phyloP scores from a whole-genome alignment of 148 eudicot species.

The Pouteria glomerata region DNA sequence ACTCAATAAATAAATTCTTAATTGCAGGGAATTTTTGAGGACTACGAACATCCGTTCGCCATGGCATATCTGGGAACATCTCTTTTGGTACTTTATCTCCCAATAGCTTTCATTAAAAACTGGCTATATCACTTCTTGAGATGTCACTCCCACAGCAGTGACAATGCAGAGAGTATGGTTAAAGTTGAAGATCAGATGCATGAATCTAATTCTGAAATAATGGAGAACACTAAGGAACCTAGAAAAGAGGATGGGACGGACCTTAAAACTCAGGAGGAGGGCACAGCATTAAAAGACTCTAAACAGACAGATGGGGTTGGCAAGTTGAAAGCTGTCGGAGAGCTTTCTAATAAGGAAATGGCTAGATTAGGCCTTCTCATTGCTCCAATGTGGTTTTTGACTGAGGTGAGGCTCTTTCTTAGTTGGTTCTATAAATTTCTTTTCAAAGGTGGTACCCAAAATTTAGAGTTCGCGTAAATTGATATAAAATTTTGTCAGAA shows the following conservation, averaged over 20 bases:
- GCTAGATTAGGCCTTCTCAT: constrained; percentile 62
- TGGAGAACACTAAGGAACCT: constrained; percentile 31
- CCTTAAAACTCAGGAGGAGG: constrained; percentile 54
- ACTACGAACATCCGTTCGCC: constrained; percentile 96
- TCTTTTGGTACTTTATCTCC: constrained; percentile 91
- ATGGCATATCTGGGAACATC: constrained; percentile 98
- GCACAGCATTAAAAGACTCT: constrained; percentile 23
- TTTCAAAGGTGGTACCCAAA: too few species aligned
- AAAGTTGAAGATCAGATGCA: too few species aligned
- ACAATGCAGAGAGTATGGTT: too few species aligned
- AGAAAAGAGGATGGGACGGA: constrained; percentile 56
- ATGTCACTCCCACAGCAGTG: too few species aligned
- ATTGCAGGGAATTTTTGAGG: constrained; percentile 82
- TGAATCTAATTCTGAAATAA: constrained; percentile 36
- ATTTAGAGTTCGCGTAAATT: too few species aligned
- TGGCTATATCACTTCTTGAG: constrained; percentile 49
- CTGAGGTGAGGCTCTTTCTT: constrained; percentile 49
- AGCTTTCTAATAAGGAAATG: constrained; percentile 62
- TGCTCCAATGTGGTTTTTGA: constrained; percentile 84
- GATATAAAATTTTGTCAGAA: too few species aligned
- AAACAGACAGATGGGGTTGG: constrained; percentile 17
- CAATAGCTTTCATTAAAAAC: constrained; percentile 85
- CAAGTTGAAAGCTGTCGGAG: constrained; percentile 30
- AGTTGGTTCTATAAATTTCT: neutral
- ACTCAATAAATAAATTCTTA: too few species aligned